Evolutionary conservation across 2,329 filamentous ascomycete genomes (phyloP).

Genomic region (Rhynchosporium agropyri): DNA sequence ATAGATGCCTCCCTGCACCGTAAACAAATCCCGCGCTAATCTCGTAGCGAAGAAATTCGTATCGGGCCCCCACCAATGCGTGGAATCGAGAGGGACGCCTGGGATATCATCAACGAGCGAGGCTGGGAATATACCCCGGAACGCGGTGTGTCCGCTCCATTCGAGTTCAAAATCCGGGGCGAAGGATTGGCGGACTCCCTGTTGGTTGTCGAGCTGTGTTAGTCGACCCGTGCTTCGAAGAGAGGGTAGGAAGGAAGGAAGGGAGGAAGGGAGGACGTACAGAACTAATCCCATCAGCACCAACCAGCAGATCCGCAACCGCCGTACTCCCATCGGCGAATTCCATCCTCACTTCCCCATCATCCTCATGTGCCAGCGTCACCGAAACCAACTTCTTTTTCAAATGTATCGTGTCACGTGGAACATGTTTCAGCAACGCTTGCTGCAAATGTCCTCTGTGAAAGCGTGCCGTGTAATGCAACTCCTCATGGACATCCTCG

Average conservation of each 20-base stretch:
- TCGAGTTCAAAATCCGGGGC: slow-evolving; percentile 40
- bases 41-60: slow-evolving; percentile 42
- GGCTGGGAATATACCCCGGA: slow-evolving; percentile 44
- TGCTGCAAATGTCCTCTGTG: slow-evolving; percentile 44
- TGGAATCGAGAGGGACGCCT: slow-evolving; percentile 43
- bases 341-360: slow-evolving; percentile 35
- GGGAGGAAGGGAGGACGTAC: slow-evolving; percentile 29
- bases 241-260: neutral
- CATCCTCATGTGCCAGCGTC: slow-evolving; percentile 20
- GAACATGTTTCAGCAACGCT: slow-evolving; percentile 41
- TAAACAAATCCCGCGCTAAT: slow-evolving; percentile 39
- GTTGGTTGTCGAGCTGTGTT: neutral
- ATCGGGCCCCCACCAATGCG: slow-evolving; percentile 44
- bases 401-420: slow-evolving; percentile 41
- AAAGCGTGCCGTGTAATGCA: slow-evolving; percentile 44
- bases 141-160: slow-evolving; percentile 46
- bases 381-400: slow-evolving; percentile 38
- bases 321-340: slow-evolving; percentile 42
- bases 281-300: slow-evolving; percentile 46
- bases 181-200: slow-evolving; percentile 37
- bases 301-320: slow-evolving; percentile 42
- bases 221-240: too few relatives aligned
- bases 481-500: slow-evolving; percentile 39
- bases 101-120: slow-evolving; percentile 42
- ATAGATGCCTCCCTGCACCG: slow-evolving; percentile 41